Percentiles rank a stretch among this genome's conserved stretches.
phyloP scores from a whole-genome alignment of 768 basidiomycete species.

The Leucocoprinus leucothites region DNA sequence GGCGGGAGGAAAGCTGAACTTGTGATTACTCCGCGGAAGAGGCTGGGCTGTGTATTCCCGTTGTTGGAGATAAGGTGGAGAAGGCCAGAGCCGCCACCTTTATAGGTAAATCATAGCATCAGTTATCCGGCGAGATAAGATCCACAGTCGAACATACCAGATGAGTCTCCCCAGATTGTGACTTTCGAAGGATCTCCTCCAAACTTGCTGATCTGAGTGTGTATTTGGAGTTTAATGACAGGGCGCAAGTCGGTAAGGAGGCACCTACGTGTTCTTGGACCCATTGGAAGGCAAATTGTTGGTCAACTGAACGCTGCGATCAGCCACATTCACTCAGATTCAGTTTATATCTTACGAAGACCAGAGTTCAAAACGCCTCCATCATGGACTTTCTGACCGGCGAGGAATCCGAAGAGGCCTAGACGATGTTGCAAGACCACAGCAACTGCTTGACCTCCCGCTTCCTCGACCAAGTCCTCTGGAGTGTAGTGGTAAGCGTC shows the following conservation, averaged over 20 bases:
- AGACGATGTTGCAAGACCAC: conserved; percentile 44
- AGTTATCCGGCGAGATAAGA: too few species aligned
- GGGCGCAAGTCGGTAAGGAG: background rate
- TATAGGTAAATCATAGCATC: background rate
- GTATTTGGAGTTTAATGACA: background rate
- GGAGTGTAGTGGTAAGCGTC: conserved; percentile 26
- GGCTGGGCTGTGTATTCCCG: conserved; percentile 41
- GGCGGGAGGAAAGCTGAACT: conserved; percentile 43
- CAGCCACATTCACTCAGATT: background rate
- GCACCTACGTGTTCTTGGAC: conserved; percentile 34
- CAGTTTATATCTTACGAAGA: conserved; percentile 31
- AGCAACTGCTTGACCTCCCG: conserved; percentile 30
- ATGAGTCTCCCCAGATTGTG: conserved; percentile 44
- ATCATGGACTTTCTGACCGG: conserved; percentile 38
- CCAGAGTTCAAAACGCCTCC: conserved; percentile 45
- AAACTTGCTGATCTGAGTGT: conserved; percentile 32
- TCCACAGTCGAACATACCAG: too few species aligned
- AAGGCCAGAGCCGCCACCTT: conserved; percentile 44
- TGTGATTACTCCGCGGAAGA: too few species aligned
- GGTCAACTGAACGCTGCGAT: conserved; percentile 30
- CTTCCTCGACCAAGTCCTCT: conserved; percentile 32
- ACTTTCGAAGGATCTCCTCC: too few species aligned
- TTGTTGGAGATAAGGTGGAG: conserved; percentile 46
- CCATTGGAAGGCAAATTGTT: conserved; percentile 41
- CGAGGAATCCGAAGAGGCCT: conserved; percentile 43